These are phyloP conservation scores for Musa beccarii DNA, from an alignment of 176 grass and related monocot genomes.

Conservation along the genomic window DNA sequence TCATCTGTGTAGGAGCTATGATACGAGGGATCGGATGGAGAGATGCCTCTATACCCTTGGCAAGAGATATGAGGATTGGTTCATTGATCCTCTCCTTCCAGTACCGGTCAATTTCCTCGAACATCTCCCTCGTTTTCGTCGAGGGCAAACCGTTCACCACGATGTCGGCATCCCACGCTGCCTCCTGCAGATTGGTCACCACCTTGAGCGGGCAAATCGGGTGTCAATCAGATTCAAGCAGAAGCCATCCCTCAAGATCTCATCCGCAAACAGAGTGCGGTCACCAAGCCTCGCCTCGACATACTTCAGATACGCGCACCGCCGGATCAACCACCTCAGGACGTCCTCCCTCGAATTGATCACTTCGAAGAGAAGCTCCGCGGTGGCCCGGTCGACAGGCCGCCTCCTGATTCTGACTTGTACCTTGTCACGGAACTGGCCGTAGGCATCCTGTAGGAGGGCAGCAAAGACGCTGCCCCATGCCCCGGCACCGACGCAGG, in stretches of 20 bases:
- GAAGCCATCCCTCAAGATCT: constrained; percentile 84
- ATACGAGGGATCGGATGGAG: constrained; percentile 74
- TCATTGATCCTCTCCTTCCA: constrained; percentile 80
- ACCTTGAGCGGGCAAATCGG: constrained; percentile 89
- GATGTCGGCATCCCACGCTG: constrained; percentile 94
- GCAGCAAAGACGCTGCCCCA: constrained; percentile 95
- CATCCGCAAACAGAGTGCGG: constrained; percentile 78
- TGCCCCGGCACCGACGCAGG: constrained; percentile 71
- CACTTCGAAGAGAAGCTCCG: constrained; percentile 73
- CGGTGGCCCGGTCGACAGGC: constrained; percentile 57
- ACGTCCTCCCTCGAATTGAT: constrained; percentile 93
- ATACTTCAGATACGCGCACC: constrained; percentile 86
- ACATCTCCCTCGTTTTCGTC: constrained; percentile 76
- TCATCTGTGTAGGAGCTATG: constrained; percentile 94
- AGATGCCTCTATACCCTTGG: constrained; percentile 85
- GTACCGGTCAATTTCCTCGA: constrained; percentile 68
- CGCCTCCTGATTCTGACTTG: constrained; percentile 88
- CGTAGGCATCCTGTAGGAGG: constrained; percentile 84
- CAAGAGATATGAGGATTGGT: constrained; percentile 72
- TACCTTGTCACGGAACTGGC: constrained; percentile 84
- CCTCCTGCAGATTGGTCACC: constrained; percentile 96
- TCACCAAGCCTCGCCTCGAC: constrained; percentile 80
- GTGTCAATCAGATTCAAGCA: constrained; percentile 98
- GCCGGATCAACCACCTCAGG: constrained; percentile 59
- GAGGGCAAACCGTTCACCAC: constrained; percentile 85